These are phyloP conservation scores for Linanthus parryae DNA, from an alignment of 148 eudicot species.

Conservation along the genomic window DNA sequence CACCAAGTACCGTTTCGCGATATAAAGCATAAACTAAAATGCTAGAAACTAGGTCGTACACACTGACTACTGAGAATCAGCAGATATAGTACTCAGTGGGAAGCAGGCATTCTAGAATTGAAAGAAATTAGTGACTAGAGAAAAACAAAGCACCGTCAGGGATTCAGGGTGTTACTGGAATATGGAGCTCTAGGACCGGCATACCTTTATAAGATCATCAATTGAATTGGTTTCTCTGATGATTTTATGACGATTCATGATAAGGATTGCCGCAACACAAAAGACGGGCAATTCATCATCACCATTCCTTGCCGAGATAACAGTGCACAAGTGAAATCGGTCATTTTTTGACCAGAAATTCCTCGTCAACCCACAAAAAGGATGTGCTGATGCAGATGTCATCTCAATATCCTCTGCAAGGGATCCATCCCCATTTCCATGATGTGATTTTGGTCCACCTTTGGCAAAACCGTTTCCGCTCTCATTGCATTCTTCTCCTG, in stretches of 20 bases:
- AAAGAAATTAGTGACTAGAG: too few relatives aligned
- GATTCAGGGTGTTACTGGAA: too few relatives aligned
- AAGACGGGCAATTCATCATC: slow-evolving; percentile 89
- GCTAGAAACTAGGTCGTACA: too few relatives aligned
- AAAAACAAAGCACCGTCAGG: too few relatives aligned
- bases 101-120: neutral
- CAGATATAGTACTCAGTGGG: too few relatives aligned
- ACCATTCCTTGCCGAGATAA: slow-evolving; percentile 45
- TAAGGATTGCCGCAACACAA: slow-evolving; percentile 85
- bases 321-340: slow-evolving; percentile 31
- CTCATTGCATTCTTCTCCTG: slow-evolving; percentile 46
- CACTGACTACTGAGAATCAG: too few relatives aligned
- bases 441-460: slow-evolving; percentile 35
- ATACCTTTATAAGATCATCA: slow-evolving; percentile 94
- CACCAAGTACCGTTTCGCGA: too few relatives aligned
- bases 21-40: too few relatives aligned
- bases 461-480: slow-evolving; percentile 31
- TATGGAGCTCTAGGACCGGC: slow-evolving; percentile 19
- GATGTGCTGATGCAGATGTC: slow-evolving; percentile 41
- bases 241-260: slow-evolving; percentile 76
- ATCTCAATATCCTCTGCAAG: slow-evolving; percentile 46
- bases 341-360: slow-evolving; percentile 81
- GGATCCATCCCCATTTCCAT: slow-evolving; percentile 34
- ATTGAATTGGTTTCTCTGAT: slow-evolving; percentile 79
- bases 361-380: slow-evolving; percentile 86